Percentiles rank a stretch among this genome's conserved stretches.
phyloP scores from a whole-genome alignment of 371 early-diverging fungal species.

The Mortierella sp. region DNA sequence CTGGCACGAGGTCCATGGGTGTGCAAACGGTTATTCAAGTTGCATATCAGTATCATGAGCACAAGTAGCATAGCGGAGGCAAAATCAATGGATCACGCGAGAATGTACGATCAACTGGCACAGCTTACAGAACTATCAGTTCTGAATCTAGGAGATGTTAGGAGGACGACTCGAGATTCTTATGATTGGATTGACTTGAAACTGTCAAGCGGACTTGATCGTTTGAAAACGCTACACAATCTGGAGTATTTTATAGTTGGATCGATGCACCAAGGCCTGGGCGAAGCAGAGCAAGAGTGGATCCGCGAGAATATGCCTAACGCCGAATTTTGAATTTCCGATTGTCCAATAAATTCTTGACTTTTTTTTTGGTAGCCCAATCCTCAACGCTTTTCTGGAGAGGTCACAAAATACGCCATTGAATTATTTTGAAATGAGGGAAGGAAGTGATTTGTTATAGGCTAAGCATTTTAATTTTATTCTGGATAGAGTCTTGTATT shows the following conservation, averaged over 20 bases:
- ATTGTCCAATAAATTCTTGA: not conserved
- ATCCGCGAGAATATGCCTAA: slow-evolving; percentile 11
- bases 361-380: not conserved
- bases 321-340: not conserved
- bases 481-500: too few relatives aligned
- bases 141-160: slow-evolving; percentile 5
- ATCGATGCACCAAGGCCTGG: slow-evolving; percentile 1
- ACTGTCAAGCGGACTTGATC: slow-evolving; percentile 10
- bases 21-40: slow-evolving; percentile 5
- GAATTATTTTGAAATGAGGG: too few relatives aligned
- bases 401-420: too few relatives aligned
- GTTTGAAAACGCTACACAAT: not conserved
- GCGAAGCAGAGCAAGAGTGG: slow-evolving; percentile 15
- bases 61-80: not conserved
- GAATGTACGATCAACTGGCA: slow-evolving; percentile 24
- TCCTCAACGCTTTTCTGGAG: too few relatives aligned
- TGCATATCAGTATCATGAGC: slow-evolving; percentile 20
- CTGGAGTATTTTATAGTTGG: slow-evolving; percentile 14
- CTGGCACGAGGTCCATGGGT: slow-evolving; percentile 9
- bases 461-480: too few relatives aligned
- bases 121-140: slow-evolving; percentile 10
- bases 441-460: too few relatives aligned
- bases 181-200: slow-evolving; percentile 16
- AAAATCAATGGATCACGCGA: not conserved
- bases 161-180: not conserved